A percentile compares a stretch with the other conserved stretches of the same genome.
phyloP scores from a whole-genome alignment of 495 filamentous ascomycete genomes.

The Hypomontagnella submonticulosa region DNA sequence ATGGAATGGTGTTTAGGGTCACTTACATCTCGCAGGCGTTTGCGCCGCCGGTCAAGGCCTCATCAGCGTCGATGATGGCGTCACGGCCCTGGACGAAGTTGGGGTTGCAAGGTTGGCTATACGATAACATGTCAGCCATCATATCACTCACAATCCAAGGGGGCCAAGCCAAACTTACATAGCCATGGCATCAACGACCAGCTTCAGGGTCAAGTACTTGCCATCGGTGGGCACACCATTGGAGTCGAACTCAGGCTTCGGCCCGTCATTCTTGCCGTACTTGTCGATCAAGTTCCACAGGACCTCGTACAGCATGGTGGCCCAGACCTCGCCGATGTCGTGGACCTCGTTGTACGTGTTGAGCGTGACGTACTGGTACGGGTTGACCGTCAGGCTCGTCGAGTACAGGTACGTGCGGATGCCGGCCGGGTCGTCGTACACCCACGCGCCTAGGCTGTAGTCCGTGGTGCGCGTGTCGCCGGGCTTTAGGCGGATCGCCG shows the following conservation, averaged over 20 bases:
- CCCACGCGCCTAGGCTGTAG: constrained; percentile 61
- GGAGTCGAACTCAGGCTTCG: constrained; percentile 55
- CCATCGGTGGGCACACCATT: constrained; percentile 62
- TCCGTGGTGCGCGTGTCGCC: constrained; percentile 57
- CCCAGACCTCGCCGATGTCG: constrained; percentile 62
- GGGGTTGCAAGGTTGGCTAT: constrained; percentile 62
- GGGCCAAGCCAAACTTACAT: constrained; percentile 50
- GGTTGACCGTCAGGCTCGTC: constrained; percentile 58
- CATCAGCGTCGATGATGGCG: constrained; percentile 65
- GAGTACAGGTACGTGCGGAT: constrained; percentile 64
- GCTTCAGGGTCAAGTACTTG: constrained; percentile 62
- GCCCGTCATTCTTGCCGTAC: constrained; percentile 57
- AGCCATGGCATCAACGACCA: constrained; percentile 64
- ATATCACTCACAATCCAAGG: neutral
- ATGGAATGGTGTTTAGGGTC: neutral
- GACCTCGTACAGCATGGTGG: constrained; percentile 64
- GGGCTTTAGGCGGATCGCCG: constrained; percentile 61
- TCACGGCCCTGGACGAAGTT: constrained; percentile 62
- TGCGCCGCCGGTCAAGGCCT: constrained; percentile 59
- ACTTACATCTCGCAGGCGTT: constrained; percentile 60
- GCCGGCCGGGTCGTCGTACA: constrained; percentile 51
- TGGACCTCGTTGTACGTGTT: constrained; percentile 56
- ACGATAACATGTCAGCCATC: constrained; percentile 11
- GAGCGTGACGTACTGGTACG: constrained; percentile 57
- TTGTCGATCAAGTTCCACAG: constrained; percentile 65